Evolutionary conservation across 2,329 filamentous ascomycete genomes (phyloP).

Genomic region (Scopulariopsis brevicaulis): DNA sequence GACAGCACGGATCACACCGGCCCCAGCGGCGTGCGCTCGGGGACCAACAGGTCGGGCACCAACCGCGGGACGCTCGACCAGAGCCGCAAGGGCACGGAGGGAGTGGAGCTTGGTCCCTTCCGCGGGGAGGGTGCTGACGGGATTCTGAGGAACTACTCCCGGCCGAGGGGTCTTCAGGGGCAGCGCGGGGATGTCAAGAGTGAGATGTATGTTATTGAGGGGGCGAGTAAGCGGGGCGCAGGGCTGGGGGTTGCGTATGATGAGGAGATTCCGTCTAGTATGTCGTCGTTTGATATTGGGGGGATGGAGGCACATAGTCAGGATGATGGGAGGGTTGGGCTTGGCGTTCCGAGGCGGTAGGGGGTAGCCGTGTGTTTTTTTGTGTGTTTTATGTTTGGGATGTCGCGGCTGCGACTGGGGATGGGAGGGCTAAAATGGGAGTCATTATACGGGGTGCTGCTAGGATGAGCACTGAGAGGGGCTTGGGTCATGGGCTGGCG

Average conservation of each 20-base stretch:
- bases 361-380: too few relatives aligned
- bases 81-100: slow-evolving; percentile 4
- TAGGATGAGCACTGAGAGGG: neutral
- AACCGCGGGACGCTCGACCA: neutral
- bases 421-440: too few relatives aligned
- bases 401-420: too few relatives aligned
- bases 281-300: slow-evolving; percentile 11
- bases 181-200: slow-evolving; percentile 14
- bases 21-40: slow-evolving; percentile 16
- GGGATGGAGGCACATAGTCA: slow-evolving; percentile 11
- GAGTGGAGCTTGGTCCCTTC: slow-evolving; percentile 15
- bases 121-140: neutral
- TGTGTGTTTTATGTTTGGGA: neutral
- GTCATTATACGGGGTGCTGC: too few relatives aligned
- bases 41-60: slow-evolving; percentile 14
- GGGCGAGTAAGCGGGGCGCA: slow-evolving; percentile 7
- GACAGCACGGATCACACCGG: slow-evolving; percentile 24
- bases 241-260: slow-evolving; percentile 6
- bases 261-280: slow-evolving; percentile 13
- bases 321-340: slow-evolving; percentile 9
- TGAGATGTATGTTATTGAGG: slow-evolving; percentile 24
- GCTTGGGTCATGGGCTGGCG: too few relatives aligned
- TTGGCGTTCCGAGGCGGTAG: slow-evolving; percentile 1
- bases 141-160: neutral
- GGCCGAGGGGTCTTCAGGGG: neutral